A percentile compares a stretch with the other conserved stretches of the same genome.
Evolutionary conservation across 129 eudicot species (phyloP).

Genomic region (Scalesia atractyloides): DNA sequence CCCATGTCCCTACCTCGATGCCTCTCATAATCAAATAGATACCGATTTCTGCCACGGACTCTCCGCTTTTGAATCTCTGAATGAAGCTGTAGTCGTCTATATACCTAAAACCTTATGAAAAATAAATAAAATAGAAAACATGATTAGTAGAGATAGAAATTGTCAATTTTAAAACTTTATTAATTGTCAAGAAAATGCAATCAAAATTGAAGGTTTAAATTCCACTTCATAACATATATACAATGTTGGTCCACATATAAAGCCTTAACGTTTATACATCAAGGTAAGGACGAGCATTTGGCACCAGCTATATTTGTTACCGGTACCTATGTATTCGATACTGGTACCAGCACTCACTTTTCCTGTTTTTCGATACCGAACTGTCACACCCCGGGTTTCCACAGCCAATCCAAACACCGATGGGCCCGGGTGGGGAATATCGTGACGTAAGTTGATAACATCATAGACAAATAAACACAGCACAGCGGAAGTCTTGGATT

Average conservation of each 20-base stretch:
- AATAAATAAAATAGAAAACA: neutral
- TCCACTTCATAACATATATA: neutral
- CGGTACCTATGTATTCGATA: no score
- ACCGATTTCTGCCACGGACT: constrained; percentile 87
- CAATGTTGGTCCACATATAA: neutral
- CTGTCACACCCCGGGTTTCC: no score
- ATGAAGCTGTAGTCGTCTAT: constrained; percentile 68
- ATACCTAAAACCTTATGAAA: constrained; percentile 44
- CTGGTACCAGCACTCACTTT: no score
- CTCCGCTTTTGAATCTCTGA: constrained; percentile 64
- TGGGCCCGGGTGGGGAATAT: no score
- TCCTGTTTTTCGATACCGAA: no score
- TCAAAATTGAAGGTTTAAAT: neutral
- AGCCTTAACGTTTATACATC: neutral
- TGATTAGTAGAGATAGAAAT: neutral
- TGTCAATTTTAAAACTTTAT: neutral
- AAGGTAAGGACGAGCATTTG: no score
- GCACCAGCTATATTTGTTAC: no score
- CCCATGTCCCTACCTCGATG: constrained; percentile 69
- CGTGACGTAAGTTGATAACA: no score
- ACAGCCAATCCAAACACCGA: no score
- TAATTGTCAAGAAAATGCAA: neutral
- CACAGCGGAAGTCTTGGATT: no score
- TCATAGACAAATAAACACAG: no score
- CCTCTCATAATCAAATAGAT: constrained; percentile 59